Conservation (phyloP, 345 rosid species). For the Dovyalis caffra region DNA sequence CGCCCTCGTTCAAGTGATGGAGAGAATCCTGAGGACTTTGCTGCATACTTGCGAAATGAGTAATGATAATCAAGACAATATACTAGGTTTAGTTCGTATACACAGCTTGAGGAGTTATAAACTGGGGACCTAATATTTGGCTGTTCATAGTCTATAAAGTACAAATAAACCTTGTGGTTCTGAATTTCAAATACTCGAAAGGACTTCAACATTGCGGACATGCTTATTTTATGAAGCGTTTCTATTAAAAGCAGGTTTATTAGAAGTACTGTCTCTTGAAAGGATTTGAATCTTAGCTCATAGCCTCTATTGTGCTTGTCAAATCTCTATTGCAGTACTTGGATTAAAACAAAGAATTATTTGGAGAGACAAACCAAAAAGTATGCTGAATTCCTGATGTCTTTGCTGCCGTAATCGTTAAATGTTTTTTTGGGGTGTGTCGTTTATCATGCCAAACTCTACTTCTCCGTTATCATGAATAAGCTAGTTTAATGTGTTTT, state of each 20-base stretch:
- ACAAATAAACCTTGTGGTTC: not conserved
- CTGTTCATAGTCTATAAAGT: not conserved
- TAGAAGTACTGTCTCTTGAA: not conserved
- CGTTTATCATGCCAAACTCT: not conserved
- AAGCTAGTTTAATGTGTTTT: too few species aligned
- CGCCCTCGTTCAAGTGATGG: constrained; percentile 26
- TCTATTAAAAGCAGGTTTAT: not conserved
- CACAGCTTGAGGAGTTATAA: constrained; percentile 1
- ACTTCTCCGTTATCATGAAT: not conserved
- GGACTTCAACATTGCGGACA: not conserved
- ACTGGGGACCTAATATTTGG: not conserved
- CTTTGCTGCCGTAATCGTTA: not conserved
- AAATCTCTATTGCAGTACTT: not conserved
- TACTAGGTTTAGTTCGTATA: constrained; percentile 1
- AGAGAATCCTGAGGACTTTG: constrained; percentile 19
- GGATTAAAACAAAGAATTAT: not conserved
- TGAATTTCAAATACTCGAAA: not conserved
- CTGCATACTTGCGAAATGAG: not conserved
- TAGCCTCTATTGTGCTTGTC: not conserved
- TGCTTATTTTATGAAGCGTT: not conserved
- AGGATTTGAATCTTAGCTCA: not conserved
- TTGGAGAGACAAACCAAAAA: not conserved
- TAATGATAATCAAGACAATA: not conserved
- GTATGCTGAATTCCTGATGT: not conserved
- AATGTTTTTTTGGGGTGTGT: not conserved